phyloP scores from a whole-genome alignment of 148 eudicot genomes.

The Vaccinium vitisidaea region DNA sequence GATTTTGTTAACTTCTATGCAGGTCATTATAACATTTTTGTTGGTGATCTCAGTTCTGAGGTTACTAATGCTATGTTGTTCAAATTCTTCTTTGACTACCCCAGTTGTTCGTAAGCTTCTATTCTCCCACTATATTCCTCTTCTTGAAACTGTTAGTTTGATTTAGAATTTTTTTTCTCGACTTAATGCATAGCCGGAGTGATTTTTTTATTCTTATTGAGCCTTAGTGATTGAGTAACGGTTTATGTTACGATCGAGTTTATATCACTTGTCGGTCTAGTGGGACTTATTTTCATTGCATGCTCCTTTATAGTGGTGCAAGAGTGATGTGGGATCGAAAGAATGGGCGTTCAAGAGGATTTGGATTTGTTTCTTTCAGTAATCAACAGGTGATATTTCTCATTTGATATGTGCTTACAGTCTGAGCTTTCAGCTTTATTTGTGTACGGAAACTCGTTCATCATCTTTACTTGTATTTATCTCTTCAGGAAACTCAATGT shows the following conservation, averaged over 20 bases:
- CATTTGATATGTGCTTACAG: background rate
- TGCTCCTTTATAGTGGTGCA: constrained; percentile 66
- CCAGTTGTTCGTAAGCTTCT: constrained; percentile 89
- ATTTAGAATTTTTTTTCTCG: background rate
- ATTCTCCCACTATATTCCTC: constrained; percentile 3
- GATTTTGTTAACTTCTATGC: constrained; percentile 19
- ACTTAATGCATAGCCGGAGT: background rate
- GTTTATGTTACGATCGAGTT: background rate
- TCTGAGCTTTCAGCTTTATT: constrained; percentile 7
- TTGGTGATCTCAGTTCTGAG: constrained; percentile 97
- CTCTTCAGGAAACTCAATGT: constrained; percentile 88
- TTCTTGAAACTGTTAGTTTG: background rate
- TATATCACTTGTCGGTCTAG: background rate
- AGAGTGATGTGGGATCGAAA: constrained; percentile 99
- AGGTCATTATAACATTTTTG: constrained; percentile 98
- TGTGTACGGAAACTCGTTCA: background rate
- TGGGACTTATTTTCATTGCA: background rate
- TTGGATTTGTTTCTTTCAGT: constrained; percentile 96
- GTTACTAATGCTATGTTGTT: constrained; percentile 93
- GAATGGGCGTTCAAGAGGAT: constrained; percentile 96
- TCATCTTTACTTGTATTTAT: background rate
- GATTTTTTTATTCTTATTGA: background rate
- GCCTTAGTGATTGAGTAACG: background rate
- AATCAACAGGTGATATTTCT: constrained; percentile 61
- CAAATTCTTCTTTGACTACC: constrained; percentile 83